These are phyloP conservation scores for Trametopsis cervina DNA, from an alignment of 768 basidiomycete species.

Conservation along the genomic window DNA sequence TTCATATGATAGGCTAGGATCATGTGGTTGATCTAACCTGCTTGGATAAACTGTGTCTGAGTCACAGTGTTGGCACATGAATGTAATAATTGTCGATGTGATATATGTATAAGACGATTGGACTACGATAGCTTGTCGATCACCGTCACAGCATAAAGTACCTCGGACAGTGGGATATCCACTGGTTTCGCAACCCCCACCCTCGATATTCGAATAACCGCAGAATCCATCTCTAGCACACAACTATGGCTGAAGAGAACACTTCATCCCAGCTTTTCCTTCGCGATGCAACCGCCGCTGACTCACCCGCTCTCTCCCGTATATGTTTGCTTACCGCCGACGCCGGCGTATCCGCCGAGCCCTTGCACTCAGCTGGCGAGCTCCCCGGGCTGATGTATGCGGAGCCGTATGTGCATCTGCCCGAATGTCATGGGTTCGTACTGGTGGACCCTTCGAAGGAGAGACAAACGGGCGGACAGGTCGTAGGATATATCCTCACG, in stretches of 20 bases:
- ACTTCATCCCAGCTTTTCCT: conserved; percentile 24
- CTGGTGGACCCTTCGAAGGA: conserved; percentile 36
- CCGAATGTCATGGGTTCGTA: conserved; percentile 68
- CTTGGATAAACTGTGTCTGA: too few species aligned
- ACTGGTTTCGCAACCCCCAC: too few species aligned
- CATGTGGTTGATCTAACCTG: too few species aligned
- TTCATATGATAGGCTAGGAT: too few species aligned
- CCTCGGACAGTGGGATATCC: too few species aligned
- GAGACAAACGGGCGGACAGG: conserved; percentile 23
- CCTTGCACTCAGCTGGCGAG: conserved; percentile 51
- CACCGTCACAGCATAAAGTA: too few species aligned
- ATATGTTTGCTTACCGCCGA: conserved; percentile 74
- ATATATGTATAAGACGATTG: too few species aligned
- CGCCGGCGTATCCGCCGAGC: conserved; percentile 60
- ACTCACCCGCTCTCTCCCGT: conserved; percentile 50
- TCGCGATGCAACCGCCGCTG: conserved; percentile 48
- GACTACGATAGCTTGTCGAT: too few species aligned
- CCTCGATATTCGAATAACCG: too few species aligned
- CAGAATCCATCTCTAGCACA: too few species aligned
- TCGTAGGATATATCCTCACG: conserved; percentile 70
- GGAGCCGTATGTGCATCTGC: conserved; percentile 65
- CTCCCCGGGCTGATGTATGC: conserved; percentile 70
- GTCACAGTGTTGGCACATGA: too few species aligned
- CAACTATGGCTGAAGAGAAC: background rate
- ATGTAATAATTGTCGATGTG: too few species aligned